Percentiles rank a stretch among this genome's conserved stretches.
Evolutionary conservation across 2,329 filamentous ascomycete genomes (phyloP).

Genomic region (Seiridium unicorne): DNA sequence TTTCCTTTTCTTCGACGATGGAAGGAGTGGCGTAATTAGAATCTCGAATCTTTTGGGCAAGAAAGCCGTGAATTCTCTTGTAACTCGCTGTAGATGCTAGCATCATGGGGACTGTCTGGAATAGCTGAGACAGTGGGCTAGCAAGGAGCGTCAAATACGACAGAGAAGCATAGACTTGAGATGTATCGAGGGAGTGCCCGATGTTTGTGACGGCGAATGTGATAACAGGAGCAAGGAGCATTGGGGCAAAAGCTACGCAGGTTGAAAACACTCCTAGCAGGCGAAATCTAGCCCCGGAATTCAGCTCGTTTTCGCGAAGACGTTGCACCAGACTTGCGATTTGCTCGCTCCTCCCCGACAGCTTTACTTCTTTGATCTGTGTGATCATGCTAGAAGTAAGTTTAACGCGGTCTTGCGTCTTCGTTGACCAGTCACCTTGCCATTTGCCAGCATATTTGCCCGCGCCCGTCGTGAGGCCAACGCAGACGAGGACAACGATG

Average conservation of each 20-base stretch:
- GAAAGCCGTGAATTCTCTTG: conserved; percentile 35
- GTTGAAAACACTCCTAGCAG: conserved; percentile 32
- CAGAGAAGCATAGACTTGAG: conserved; percentile 36
- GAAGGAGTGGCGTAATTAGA: neutral
- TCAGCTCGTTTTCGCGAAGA: conserved; percentile 34
- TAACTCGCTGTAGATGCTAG: conserved; percentile 38
- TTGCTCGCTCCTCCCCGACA: conserved; percentile 31
- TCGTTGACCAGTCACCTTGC: conserved; percentile 34
- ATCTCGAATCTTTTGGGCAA: conserved; percentile 13
- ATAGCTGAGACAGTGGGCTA: conserved; percentile 35
- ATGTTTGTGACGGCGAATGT: conserved; percentile 29
- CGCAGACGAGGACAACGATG: conserved; percentile 33
- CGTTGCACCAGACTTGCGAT: conserved; percentile 27
- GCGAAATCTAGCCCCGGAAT: conserved; percentile 31
- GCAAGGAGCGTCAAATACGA: conserved; percentile 38
- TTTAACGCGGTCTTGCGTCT: conserved; percentile 28
- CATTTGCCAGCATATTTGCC: conserved; percentile 20
- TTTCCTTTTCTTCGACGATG: neutral
- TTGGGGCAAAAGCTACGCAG: conserved; percentile 21
- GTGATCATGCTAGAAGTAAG: conserved; percentile 32
- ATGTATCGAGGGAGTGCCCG: conserved; percentile 16
- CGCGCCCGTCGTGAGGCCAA: conserved; percentile 14
- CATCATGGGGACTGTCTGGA: conserved; percentile 35
- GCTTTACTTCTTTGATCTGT: conserved; percentile 40
- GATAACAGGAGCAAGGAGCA: conserved; percentile 20